Conservation (phyloP, 2,329 filamentous ascomycete species). For the Xylaria sp. region DNA sequence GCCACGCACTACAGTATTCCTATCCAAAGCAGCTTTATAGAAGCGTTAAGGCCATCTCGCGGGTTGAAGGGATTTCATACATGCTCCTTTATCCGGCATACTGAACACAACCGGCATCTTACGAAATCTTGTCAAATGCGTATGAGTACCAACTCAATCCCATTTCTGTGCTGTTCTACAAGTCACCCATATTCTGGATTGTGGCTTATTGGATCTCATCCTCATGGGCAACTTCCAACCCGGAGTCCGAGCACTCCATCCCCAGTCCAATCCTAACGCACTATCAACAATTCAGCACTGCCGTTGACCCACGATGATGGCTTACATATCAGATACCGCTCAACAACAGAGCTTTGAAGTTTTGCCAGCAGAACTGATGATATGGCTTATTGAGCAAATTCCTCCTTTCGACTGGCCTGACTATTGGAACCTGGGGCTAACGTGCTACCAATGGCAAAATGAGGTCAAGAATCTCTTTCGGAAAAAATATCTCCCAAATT, state of each 20-base stretch:
- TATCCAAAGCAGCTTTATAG: no score
- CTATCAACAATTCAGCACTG: neutral
- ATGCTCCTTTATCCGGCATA: no score
- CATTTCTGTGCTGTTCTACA: neutral
- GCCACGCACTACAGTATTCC: no score
- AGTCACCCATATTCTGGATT: neutral
- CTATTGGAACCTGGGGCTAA: neutral
- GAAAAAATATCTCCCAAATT: neutral
- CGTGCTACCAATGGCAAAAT: neutral
- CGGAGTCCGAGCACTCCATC: neutral
- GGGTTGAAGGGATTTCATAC: no score
- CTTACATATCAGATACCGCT: neutral
- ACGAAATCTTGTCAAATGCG: neutral
- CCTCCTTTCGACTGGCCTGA: neutral
- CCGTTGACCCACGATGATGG: neutral
- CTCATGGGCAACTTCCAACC: neutral
- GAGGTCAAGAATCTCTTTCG: slow-evolving; percentile 1
- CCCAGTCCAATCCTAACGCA: no score
- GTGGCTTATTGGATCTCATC: neutral
- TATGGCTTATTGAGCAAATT: neutral
- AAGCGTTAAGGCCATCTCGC: no score
- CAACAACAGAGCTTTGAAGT: neutral
- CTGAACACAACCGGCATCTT: neutral
- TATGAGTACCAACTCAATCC: neutral
- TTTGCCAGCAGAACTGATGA: neutral